phyloP scores from a whole-genome alignment of 495 filamentous ascomycete species.

The Staphylotrichum tortipilum region DNA sequence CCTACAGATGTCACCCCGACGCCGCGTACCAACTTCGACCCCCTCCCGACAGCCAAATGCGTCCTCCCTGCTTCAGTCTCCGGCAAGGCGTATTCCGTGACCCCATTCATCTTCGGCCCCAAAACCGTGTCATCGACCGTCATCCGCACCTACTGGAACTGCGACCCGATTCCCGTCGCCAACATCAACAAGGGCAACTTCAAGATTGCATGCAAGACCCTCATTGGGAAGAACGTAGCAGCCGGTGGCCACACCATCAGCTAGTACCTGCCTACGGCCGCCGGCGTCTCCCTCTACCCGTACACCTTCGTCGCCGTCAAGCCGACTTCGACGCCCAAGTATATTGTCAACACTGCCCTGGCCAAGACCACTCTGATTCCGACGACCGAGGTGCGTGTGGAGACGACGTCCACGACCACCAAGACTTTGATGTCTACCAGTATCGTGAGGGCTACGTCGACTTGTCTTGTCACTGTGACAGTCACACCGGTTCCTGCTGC shows the following conservation, averaged over 20 bases:
- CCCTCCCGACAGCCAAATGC: neutral
- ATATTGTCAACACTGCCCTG: conserved; percentile 2
- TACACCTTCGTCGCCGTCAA: neutral
- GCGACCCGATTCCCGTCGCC: conserved; percentile 1
- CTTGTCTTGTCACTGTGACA: neutral
- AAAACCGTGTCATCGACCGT: neutral
- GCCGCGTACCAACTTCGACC: too few species aligned
- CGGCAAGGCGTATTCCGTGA: conserved; percentile 8
- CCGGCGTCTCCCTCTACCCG: neutral
- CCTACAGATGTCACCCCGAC: too few species aligned
- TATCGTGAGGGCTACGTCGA: neutral
- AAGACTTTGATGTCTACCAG: neutral
- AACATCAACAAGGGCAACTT: conserved; percentile 9
- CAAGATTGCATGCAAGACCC: conserved; percentile 2
- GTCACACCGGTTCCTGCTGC: neutral
- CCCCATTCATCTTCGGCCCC: neutral
- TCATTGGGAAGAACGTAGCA: neutral
- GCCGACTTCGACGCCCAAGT: conserved; percentile 3
- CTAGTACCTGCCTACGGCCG: neutral
- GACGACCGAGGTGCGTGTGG: neutral
- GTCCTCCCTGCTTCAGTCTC: conserved; percentile 1
- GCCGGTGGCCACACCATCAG: conserved; percentile 1
- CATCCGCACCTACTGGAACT: neutral
- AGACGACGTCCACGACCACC: neutral
- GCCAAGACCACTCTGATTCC: conserved; percentile 5